phyloP scores from a whole-genome alignment of 495 filamentous ascomycete species.

The Haplographium delicatum region DNA sequence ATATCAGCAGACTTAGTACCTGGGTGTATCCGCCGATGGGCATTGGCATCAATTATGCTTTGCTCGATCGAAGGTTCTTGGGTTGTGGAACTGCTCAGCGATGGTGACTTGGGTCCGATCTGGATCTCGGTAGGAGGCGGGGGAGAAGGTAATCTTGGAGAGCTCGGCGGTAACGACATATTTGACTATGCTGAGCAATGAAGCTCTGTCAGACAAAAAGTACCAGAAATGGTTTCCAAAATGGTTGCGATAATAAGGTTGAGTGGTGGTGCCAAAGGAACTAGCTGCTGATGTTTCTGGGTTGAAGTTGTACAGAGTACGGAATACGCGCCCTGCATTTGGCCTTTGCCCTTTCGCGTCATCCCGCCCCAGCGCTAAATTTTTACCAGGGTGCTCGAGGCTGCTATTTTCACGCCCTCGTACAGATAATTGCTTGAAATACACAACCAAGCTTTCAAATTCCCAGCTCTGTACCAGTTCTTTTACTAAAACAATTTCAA shows the following conservation, averaged over 20 bases:
- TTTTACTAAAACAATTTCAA: background rate
- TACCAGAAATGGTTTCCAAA: too few relatives aligned
- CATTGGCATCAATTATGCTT: slow-evolving; percentile 44
- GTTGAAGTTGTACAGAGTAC: background rate
- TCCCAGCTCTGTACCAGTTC: background rate
- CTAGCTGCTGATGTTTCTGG: background rate
- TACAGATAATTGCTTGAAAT: background rate
- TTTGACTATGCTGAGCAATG: too few relatives aligned
- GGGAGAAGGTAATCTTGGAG: slow-evolving; percentile 81
- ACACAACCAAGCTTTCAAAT: background rate
- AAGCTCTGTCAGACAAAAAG: too few relatives aligned
- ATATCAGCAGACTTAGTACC: slow-evolving; percentile 88
- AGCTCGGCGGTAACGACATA: slow-evolving; percentile 66
- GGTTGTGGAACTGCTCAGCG: slow-evolving; percentile 48
- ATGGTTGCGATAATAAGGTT: too few relatives aligned
- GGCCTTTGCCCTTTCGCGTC: too few relatives aligned
- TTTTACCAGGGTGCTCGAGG: background rate
- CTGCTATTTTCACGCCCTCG: background rate
- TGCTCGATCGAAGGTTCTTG: slow-evolving; percentile 57
- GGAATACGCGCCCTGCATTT: background rate
- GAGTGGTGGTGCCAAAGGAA: too few relatives aligned
- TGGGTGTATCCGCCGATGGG: slow-evolving; percentile 80
- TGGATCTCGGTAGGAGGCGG: slow-evolving; percentile 89
- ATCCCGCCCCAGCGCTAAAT: background rate
- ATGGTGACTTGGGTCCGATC: slow-evolving; percentile 77